Percentiles rank a stretch among this genome's conserved stretches.
Evolutionary conservation across 306 rosid species (phyloP).

Genomic region (Corylus americana): DNA sequence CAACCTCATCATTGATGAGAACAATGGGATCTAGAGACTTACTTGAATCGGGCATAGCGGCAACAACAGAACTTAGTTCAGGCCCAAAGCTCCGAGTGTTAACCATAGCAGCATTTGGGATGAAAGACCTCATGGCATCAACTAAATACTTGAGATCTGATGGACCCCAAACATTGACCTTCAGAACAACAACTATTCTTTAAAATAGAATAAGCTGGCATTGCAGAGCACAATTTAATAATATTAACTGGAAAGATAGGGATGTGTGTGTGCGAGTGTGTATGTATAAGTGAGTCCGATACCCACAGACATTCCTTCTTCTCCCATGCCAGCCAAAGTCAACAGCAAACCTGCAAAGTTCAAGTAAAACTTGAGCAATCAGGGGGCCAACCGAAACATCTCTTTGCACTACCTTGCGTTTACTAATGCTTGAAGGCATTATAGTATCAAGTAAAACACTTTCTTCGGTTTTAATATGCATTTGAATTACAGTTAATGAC

Average conservation of each 20-base stretch:
- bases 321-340: conserved; percentile 96
- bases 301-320: conserved; percentile 86
- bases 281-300: conserved; percentile 12
- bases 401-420: background rate
- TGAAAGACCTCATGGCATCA: conserved; percentile 82
- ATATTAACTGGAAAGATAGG: conserved; percentile 7
- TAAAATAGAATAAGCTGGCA: conserved; percentile 5
- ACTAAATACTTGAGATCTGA: conserved; percentile 83
- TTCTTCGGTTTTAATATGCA: background rate
- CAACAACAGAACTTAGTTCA: conserved; percentile 26
- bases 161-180: conserved; percentile 91
- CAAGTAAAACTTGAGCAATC: conserved; percentile 27
- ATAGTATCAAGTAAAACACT: background rate
- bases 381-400: conserved; percentile 21
- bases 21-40: conserved; percentile 58
- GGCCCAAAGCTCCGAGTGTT: conserved; percentile 90
- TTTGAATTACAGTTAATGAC: conserved; percentile 7
- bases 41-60: conserved; percentile 30
- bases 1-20: conserved; percentile 78
- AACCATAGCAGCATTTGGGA: conserved; percentile 94
- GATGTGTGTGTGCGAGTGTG: background rate
- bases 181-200: conserved; percentile 30
- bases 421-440: background rate
- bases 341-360: conserved; percentile 70
- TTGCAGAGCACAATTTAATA: background rate